phyloP scores from a whole-genome alignment of 306 rosid species.

The Canavalia gladiata region DNA sequence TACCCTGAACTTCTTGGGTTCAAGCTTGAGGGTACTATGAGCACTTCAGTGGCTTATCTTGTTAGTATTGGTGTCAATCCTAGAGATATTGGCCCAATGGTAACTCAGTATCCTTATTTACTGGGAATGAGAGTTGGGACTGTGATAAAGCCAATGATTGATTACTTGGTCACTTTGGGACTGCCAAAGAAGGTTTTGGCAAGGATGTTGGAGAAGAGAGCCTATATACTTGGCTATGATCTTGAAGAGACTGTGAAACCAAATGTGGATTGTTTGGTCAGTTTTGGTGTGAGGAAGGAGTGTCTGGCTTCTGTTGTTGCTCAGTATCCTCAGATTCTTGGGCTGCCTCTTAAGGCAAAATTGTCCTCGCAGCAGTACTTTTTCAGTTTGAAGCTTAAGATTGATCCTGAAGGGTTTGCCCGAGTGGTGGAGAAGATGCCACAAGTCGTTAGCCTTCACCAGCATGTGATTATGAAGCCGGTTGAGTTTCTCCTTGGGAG shows the following conservation, averaged over 20 bases:
- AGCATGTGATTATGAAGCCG: constrained; percentile 81
- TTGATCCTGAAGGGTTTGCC: constrained; percentile 87
- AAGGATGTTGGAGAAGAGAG: constrained; percentile 89
- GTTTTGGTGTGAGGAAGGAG: constrained; percentile 82
- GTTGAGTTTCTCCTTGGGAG: constrained; percentile 82
- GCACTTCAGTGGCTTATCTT: constrained; percentile 94
- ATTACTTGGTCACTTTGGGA: constrained; percentile 73
- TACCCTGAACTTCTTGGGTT: constrained; percentile 94
- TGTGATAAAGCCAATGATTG: constrained; percentile 79
- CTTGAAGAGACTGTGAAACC: constrained; percentile 83
- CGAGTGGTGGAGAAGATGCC: constrained; percentile 91
- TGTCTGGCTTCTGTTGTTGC: constrained; percentile 73
- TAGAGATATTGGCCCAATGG: constrained; percentile 96
- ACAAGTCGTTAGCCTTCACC: constrained; percentile 88
- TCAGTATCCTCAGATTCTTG: constrained; percentile 84
- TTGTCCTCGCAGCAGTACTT: constrained; percentile 84
- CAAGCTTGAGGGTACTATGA: constrained; percentile 98
- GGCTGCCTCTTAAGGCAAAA: constrained; percentile 89
- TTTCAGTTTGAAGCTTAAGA: constrained; percentile 88
- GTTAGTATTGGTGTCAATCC: constrained; percentile 91
- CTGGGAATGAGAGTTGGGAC: constrained; percentile 98
- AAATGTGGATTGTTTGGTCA: constrained; percentile 83
- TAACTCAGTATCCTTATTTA: constrained; percentile 84
- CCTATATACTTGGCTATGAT: constrained; percentile 83
- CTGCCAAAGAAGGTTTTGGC: constrained; percentile 85